Conservation (phyloP, 495 filamentous ascomycete species). For the Penicillium macrosclerotiorum region DNA sequence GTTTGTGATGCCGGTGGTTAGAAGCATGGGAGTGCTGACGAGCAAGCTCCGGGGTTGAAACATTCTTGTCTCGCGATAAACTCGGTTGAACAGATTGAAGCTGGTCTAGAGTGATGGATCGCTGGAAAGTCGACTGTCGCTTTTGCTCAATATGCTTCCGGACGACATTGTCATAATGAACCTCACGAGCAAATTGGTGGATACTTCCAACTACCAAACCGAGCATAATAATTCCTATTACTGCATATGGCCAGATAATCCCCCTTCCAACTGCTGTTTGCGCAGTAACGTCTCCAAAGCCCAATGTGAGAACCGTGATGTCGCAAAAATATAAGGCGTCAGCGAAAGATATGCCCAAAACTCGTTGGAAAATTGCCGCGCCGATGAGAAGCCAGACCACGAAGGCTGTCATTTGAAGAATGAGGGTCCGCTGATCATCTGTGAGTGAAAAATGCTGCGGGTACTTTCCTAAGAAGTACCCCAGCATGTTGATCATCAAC, state of each 20-base stretch:
- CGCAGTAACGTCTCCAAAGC: slow-evolving; percentile 59
- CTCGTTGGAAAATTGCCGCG: slow-evolving; percentile 53
- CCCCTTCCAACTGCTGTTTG: slow-evolving; percentile 52
- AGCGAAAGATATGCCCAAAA: slow-evolving; percentile 48
- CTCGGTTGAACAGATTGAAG: not conserved
- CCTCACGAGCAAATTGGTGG: slow-evolving; percentile 61
- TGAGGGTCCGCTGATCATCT: slow-evolving; percentile 67
- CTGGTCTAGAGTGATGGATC: slow-evolving; percentile 45
- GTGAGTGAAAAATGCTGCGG: slow-evolving; percentile 72
- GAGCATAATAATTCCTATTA: slow-evolving; percentile 81
- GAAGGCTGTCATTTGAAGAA: slow-evolving; percentile 62
- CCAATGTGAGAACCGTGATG: slow-evolving; percentile 64
- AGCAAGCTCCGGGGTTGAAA: slow-evolving; percentile 1
- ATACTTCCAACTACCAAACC: slow-evolving; percentile 87
- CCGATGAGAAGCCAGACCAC: slow-evolving; percentile 62
- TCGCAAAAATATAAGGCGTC: slow-evolving; percentile 65
- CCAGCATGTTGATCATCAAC: slow-evolving; percentile 75
- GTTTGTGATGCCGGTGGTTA: slow-evolving; percentile 11
- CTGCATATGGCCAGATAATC: slow-evolving; percentile 77
- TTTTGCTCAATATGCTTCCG: slow-evolving; percentile 59
- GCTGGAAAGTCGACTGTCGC: slow-evolving; percentile 55
- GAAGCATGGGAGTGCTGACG: slow-evolving; percentile 6
- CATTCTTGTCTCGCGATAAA: not conserved
- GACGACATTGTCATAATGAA: slow-evolving; percentile 66
- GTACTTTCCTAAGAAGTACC: slow-evolving; percentile 75